Percentiles rank a stretch among this genome's conserved stretches.
Evolutionary conservation across 163 green algal species (phyloP).

Genomic region (Scenedesmus sp.): DNA sequence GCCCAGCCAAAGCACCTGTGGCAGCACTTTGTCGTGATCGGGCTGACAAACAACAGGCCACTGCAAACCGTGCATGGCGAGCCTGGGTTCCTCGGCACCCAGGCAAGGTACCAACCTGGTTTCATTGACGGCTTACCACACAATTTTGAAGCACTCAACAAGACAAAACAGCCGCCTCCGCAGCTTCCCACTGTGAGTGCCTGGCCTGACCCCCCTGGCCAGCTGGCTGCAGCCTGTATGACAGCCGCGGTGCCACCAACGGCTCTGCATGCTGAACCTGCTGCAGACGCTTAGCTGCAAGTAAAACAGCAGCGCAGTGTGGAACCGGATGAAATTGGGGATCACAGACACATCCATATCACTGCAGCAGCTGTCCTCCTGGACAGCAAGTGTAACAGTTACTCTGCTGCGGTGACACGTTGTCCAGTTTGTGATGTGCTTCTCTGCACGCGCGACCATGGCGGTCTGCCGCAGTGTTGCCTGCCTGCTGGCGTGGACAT

Average conservation of each 20-base stretch:
- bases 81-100: slow-evolving; percentile 33
- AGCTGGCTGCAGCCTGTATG: neutral
- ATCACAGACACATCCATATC: no score
- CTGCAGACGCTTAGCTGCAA: neutral
- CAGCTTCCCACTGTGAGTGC: slow-evolving; percentile 47
- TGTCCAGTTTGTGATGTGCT: neutral
- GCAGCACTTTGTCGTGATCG: slow-evolving; percentile 39
- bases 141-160: neutral
- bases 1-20: neutral
- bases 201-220: no score
- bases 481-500: slow-evolving; percentile 62
- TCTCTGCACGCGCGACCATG: neutral
- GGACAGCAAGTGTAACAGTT: neutral
- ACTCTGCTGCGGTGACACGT: neutral
- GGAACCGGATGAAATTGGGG: no score
- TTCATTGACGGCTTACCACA: slow-evolving; percentile 40
- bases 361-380: neutral
- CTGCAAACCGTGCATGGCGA: slow-evolving; percentile 36
- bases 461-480: slow-evolving; percentile 55
- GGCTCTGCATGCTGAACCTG: neutral
- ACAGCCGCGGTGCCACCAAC: neutral
- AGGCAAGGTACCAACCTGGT: slow-evolving; percentile 16
- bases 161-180: neutral
- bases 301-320: no score
- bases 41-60: neutral